phyloP scores from a whole-genome alignment of 78 protist species.

The Dictyostelium discoideum region DNA sequence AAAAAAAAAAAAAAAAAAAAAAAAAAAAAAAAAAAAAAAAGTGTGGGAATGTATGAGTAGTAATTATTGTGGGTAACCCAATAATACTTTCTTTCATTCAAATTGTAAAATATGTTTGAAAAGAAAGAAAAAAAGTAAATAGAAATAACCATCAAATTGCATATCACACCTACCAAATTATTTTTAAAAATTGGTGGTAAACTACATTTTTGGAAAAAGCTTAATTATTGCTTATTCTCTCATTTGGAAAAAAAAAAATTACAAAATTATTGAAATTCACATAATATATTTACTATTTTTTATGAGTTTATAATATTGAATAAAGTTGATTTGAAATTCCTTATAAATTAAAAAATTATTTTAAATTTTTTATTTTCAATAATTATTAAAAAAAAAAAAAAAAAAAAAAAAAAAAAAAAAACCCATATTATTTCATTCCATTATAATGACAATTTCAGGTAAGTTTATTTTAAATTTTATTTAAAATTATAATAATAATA shows the following conservation, averaged over 20 bases:
- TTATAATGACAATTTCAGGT: not conserved
- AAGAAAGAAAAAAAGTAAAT: not conserved
- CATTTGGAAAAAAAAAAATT: not conserved
- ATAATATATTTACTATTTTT: not conserved
- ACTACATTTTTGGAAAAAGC: not conserved
- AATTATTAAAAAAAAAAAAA: not conserved
- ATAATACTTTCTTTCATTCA: not conserved
- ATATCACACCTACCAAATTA: not conserved
- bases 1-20: too few species aligned
- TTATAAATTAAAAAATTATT: not conserved
- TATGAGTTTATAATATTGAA: not conserved
- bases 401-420: not conserved
- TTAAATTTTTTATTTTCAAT: not conserved
- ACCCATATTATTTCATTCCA: not conserved
- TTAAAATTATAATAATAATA: not conserved
- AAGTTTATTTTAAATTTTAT: not conserved
- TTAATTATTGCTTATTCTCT: not conserved
- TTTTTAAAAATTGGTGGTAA: not conserved
- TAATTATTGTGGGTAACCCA: not conserved
- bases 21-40: too few species aligned
- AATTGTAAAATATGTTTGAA: not conserved
- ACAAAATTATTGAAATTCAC: conserved; percentile 2
- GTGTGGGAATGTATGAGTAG: not conserved
- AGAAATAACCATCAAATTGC: not conserved
- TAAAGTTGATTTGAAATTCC: not conserved